Evolutionary conservation across 2,329 filamentous ascomycete species (phyloP).

Genomic region (Ascochyta viciae-villosae): DNA sequence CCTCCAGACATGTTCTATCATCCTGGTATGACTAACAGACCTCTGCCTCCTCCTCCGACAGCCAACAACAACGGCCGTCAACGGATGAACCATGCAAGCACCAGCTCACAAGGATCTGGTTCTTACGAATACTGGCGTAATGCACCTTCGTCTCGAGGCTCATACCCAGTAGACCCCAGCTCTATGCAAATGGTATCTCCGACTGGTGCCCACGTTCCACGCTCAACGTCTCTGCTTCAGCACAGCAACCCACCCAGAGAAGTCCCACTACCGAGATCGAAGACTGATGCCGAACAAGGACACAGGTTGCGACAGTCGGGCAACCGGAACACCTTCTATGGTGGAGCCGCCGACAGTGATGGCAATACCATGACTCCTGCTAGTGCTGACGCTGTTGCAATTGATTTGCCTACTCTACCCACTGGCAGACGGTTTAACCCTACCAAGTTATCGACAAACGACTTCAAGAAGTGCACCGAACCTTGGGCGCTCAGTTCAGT

Average conservation of each 20-base stretch:
- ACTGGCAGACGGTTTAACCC: conserved; percentile 83
- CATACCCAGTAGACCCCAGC: conserved; percentile 43
- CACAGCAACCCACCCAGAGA: conserved; percentile 82
- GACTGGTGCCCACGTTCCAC: conserved; percentile 42
- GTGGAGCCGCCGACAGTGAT: conserved; percentile 47
- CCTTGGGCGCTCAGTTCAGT: conserved; percentile 95
- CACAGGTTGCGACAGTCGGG: conserved; percentile 50
- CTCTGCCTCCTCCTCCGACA: conserved; percentile 70
- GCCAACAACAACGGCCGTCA: conserved; percentile 53
- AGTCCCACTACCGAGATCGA: conserved; percentile 84
- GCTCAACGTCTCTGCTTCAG: conserved; percentile 71
- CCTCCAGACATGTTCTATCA: conserved; percentile 95
- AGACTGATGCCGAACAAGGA: conserved; percentile 84
- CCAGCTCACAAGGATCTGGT: conserved; percentile 38
- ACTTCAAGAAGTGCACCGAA: conserved; percentile 84
- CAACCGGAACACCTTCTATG: conserved; percentile 47
- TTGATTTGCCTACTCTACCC: conserved; percentile 86
- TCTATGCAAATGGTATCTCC: conserved; percentile 43
- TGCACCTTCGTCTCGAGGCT: conserved; percentile 38
- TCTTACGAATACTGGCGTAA: conserved; percentile 58
- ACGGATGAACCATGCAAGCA: conserved; percentile 51
- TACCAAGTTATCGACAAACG: conserved; percentile 77
- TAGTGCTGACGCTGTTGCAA: conserved; percentile 61
- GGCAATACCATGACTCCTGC: conserved; percentile 64
- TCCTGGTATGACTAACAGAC: conserved; percentile 72